A percentile compares a stretch with the other conserved stretches of the same genome.
Evolutionary conservation across 495 filamentous ascomycete species (phyloP).

Genomic region (Xylaria bambusicola): DNA sequence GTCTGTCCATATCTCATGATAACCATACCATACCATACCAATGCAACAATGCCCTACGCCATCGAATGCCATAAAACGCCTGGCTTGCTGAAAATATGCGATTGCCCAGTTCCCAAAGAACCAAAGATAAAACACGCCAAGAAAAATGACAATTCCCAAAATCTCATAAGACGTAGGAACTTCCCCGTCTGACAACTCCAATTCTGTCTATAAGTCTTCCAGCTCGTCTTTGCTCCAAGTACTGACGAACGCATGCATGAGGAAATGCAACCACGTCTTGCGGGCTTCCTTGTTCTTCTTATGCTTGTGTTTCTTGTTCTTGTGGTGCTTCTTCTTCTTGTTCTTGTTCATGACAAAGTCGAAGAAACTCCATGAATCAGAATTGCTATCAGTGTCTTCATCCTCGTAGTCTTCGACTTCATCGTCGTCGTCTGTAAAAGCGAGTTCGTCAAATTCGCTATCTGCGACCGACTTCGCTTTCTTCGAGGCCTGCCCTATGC

Average conservation of each 20-base stretch:
- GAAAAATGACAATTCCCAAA: neutral
- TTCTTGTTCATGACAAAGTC: constrained; percentile 43
- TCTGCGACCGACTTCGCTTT: constrained; percentile 14
- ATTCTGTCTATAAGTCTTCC: constrained; percentile 40
- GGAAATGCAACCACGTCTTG: constrained; percentile 73
- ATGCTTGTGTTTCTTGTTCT: constrained; percentile 46
- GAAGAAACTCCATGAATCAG: constrained; percentile 2
- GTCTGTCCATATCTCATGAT: no score
- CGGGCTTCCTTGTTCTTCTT: constrained; percentile 52
- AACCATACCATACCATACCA: no score
- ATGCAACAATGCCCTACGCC: constrained; percentile 3
- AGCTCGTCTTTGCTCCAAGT: constrained; percentile 64
- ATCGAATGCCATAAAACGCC: constrained; percentile 14
- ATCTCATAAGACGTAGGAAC: neutral
- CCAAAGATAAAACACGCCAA: neutral
- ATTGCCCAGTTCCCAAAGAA: no score
- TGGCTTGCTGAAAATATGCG: constrained; percentile 21
- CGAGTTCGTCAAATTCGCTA: constrained; percentile 16
- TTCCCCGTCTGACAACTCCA: neutral
- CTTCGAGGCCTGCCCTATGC: constrained; percentile 62
- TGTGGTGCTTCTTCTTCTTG: constrained; percentile 41
- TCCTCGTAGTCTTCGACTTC: constrained; percentile 24
- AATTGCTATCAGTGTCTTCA: constrained; percentile 20
- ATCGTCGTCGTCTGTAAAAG: neutral
- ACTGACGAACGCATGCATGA: constrained; percentile 77